Base-by-base conservation (phyloP, 768 basidiomycete species). In the Serendipita sp. region DNA sequence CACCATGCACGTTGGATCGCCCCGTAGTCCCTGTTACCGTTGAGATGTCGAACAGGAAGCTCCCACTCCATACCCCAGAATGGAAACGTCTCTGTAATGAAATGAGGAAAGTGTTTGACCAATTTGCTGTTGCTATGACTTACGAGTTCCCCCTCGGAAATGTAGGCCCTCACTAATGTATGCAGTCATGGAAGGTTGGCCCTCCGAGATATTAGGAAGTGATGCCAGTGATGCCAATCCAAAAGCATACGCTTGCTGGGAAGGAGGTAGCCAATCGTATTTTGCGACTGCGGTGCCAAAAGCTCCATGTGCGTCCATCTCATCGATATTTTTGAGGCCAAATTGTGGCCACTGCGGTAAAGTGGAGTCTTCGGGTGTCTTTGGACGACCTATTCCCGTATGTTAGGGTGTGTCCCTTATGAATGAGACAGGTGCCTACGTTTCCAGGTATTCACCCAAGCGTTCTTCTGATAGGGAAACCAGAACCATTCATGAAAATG, bases 401-500 rank as follows among this genome's bases (percentile, higher is more conserved):
- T 36, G 23, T 55, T 44, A 52, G 13, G 3, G 13, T 5, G 27
- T 15, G 40, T 8, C n/a, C 18, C 48, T 60, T 31, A 46, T 37
- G n/a, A 23, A 4, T 27, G 18, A 5, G 13, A 34, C 23, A 29
- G 18, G 2, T 15, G 43, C 64, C 18, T 31, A 63, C 62, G 55
- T 44, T 67, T 67, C 72, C 72, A 72, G 2, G 67, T 68, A 53
- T 72, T 72, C 13, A 71, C 67, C 72, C 72, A 72, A 23, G 53
- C 66, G 40, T 69, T 60, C 27, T 64, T 50, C 66, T 71, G 68
- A 52, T 69, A 71, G 44, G 72, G 69, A 67, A 72, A 72, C 72
- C 72, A 72, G 52, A 72, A 72, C 68, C 68, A 72, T 64, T 72
- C 72, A 37, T 69, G 62, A 64, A 71, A 71, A 62, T 70, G 71